Evolutionary conservation across 352 stramenopile species (phyloP), one percentile per base, ranked within the genome.

Genomic region (Thalassiosira oceanica): DNA sequence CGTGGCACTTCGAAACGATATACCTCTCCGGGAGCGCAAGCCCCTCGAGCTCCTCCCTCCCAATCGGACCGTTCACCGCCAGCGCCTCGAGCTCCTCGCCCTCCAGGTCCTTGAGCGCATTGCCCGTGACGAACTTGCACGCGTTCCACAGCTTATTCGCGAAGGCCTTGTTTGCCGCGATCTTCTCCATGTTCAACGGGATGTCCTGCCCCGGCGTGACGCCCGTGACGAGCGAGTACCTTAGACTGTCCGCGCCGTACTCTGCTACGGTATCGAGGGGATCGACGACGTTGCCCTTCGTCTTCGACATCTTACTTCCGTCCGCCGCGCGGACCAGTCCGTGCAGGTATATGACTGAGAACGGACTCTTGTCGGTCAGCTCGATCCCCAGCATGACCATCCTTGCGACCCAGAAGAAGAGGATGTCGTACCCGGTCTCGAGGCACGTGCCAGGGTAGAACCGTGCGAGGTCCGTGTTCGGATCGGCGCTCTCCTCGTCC

Each of bases 101-200:
- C 18, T 76, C 53, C 16, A 63, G 46, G 41, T 74, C 75, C 51
- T 89, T 88, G 16, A 91, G 33, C 23, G 74, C 76, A 68, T 89
- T 91, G 2, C 72, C 64, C 61, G 97, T 94, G 21, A 97, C 92
- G 73, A 98, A 99, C 24, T 97, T 96, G 61, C 94, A 95, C 4
- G 91, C 94, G 74, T 99, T 99, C 97, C 97, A 99, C n/a, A 99
- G 85, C 82, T 99, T 99, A 87, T 99, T 99, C 31, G 94, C 97
- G 79, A 99, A 99, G 75, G 98, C 97, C 57, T 96, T 92, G 80
- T 97, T 97, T 7, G 93, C 92, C 65, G 97, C 93, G 3, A 99
- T 89, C 58, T 90, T 88, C 41, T 95, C 90, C 81, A 93, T 92
- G 48, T 90, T 93, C n/a, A 95, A 73, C 5, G 88, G 90, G 65